Evolutionary conservation across 441 rosid genomes (phyloP).

Genomic region (Bocquillonia castaneifolia): DNA sequence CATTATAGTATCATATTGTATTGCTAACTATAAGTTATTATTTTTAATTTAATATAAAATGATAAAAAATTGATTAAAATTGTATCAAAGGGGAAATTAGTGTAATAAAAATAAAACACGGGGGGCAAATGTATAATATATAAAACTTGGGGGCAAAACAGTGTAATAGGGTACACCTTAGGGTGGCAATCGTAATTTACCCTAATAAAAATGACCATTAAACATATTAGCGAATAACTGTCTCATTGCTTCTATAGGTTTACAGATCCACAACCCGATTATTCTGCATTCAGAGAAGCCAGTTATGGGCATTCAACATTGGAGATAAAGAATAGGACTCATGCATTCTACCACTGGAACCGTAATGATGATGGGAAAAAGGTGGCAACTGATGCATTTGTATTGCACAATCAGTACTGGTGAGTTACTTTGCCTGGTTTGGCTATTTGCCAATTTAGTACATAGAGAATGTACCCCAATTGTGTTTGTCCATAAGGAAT

Average conservation of each 20-base stretch:
- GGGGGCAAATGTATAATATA: no score
- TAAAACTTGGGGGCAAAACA: no score
- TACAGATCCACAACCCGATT: constrained; percentile 63
- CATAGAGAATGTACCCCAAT: not conserved
- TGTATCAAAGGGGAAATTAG: no score
- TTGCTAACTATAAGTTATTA: no score
- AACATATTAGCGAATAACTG: not conserved
- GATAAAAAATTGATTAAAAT: no score
- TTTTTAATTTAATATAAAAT: no score
- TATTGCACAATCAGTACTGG: constrained; percentile 51
- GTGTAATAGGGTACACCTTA: no score
- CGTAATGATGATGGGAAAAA: constrained; percentile 62
- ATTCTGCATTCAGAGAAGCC: constrained; percentile 83
- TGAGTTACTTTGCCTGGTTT: constrained; percentile 15
- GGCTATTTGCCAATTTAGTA: not conserved
- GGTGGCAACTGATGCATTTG: constrained; percentile 46
- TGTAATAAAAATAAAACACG: no score
- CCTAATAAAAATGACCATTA: not conserved
- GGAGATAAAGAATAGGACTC: constrained; percentile 65
- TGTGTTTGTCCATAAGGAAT: not conserved
- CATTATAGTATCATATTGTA: no score
- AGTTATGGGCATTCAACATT: constrained; percentile 71
- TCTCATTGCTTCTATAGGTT: constrained; percentile 38
- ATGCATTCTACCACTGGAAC: constrained; percentile 66
- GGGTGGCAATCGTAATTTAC: no score